Evolutionary conservation across 2,329 filamentous ascomycete genomes (phyloP), one percentile per base, ranked within the genome.

Genomic region (Ampelomyces quisqualis): DNA sequence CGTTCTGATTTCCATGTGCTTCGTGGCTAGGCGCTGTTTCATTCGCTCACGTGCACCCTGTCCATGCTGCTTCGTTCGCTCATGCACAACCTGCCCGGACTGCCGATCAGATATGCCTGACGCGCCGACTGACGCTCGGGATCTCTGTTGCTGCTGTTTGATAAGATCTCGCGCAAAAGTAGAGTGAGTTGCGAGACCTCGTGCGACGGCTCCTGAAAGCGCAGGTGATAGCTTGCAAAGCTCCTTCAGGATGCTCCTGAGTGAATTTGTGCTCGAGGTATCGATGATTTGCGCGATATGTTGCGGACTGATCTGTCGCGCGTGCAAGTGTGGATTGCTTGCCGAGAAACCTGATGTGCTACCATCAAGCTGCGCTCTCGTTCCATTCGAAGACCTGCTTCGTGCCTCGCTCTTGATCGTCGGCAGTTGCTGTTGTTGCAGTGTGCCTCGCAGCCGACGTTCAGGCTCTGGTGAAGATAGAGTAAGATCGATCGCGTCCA

Each of bases 151-250:
- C 36, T 45, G 51, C 18, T 40, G 34, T 7, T 43, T 43, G 7
- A 55, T 47, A n/a, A 55, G 40, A 3, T 33, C 23, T 24, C 56
- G 55, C 3, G 63, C 64, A 41, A 49, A 60, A 2, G 49, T 42
- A 9, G 64, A 66, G 27, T 62, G 45, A 13, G 52, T 58, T n/a
- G 55, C 55, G 15, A 67, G 53, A n/a, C 60, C 62, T 20, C 64
- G 59, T 17, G 49, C 58, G 13, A 66, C 43, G 7, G 64, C 64
- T 5, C 63, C 61, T 22, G 56, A 59, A 7, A 67, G 48, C 9
- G 62, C 60, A 5, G 63, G 62, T 3, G 64, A 67, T 4, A 53
- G 24, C 19, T 55, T 44, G 46, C 64, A 67, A 7, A 67, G 53
- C 5, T 63, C 40, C 5, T 63, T 27, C 6, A 67, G 31, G 6